These are phyloP conservation scores for Curvularia lunata DNA, from an alignment of 2,329 filamentous ascomycete species.

Conservation along the genomic window DNA sequence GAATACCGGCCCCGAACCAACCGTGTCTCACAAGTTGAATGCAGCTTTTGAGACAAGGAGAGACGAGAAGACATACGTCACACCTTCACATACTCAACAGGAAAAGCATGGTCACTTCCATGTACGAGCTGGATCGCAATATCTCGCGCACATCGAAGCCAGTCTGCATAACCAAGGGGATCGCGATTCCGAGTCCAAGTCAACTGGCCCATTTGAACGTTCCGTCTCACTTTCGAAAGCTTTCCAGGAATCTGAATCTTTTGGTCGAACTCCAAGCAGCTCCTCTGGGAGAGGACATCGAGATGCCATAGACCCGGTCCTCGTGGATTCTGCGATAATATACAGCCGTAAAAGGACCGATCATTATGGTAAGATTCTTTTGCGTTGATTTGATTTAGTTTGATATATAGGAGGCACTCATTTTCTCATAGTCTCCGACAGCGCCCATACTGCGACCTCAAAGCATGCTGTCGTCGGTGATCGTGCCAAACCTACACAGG, in stretches of 20 bases:
- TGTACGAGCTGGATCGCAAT: no score
- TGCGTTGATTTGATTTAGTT: neutral
- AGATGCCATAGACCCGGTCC: conserved; percentile 8
- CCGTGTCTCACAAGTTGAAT: no score
- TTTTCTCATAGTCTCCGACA: neutral
- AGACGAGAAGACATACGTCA: neutral
- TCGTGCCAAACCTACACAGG: conserved; percentile 10
- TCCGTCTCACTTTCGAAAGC: neutral
- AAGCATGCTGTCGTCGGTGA: neutral
- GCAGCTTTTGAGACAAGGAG: neutral
- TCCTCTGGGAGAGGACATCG: conserved; percentile 25
- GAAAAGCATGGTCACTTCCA: neutral
- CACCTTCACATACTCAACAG: neutral
- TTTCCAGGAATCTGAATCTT: neutral
- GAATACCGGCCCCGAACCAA: neutral
- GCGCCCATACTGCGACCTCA: neutral
- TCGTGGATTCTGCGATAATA: conserved; percentile 24
- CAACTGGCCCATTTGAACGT: no score
- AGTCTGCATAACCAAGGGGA: neutral
- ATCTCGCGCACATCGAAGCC: neutral
- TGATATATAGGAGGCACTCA: conserved; percentile 13
- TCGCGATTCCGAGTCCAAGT: neutral
- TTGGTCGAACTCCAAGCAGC: conserved; percentile 18
- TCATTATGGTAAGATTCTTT: conserved; percentile 24
- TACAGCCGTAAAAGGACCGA: conserved; percentile 22